Evolutionary conservation across 2,329 filamentous ascomycete species (phyloP), one percentile per base, ranked within the genome.

Genomic region (Colletotrichum filicis): DNA sequence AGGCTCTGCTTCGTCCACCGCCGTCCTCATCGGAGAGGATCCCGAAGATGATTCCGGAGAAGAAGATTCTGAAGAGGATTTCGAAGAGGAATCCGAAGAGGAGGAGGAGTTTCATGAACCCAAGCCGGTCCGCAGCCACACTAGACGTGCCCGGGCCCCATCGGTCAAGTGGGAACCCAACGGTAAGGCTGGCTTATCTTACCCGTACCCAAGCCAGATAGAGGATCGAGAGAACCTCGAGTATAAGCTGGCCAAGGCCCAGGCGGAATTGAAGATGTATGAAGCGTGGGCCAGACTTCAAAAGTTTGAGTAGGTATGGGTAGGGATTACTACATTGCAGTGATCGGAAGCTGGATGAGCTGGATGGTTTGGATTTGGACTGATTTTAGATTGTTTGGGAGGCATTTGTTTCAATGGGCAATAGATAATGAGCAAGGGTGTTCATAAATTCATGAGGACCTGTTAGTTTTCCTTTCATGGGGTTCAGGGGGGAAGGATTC

Each of bases 181-280:
- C 81, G 46, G 81, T 81, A 60, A 73, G 57, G 16, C 75, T 82
- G 19, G 78, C 80, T 2, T 81, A 82, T 63, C 69, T 22, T 64
- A 16, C 77, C 79, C 46, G 76, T 82, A 5, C 22, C 42, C 24
- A 79, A 79, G 81, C 55, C 52, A 64, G 2, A 7, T 30, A 3
- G 22, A 58, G 12, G 81, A 80, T 22, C 16, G 66, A 0, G 80
- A 82, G 68, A 82, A 80, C 78, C 82, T 82, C 66, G 68, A 75
- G 19, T 75, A 79, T 12, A 68, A 68, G 6, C 63, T 14, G 6
- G 53, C 55, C 1, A 68, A 66, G 16, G 79, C 79, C 0, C 60
- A 64, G n/a, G 66, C 58, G 1, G 49, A 70, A 1, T 73, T 80
- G 9, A 71, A 53, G 3, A 68, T 79, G 49, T 82, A 80, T 80